A percentile compares a stretch with the other conserved stretches of the same genome.
phyloP scores from a whole-genome alignment of 2,329 filamentous ascomycete species.

The Xylariales sp. region DNA sequence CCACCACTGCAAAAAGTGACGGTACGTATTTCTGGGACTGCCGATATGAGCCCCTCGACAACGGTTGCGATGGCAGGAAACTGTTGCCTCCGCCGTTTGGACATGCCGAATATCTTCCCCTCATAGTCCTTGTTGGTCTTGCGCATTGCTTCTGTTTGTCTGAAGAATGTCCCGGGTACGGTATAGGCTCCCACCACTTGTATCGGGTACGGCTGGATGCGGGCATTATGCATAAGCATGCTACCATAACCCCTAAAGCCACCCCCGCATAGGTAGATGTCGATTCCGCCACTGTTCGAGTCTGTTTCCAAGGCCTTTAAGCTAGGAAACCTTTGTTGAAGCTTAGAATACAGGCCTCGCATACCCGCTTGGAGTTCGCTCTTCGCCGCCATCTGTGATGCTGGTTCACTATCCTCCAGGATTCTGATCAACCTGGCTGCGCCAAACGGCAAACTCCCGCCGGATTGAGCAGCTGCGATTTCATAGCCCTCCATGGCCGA shows the following conservation, averaged over 20 bases:
- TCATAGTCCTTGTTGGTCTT: conserved; percentile 43
- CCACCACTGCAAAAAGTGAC: conserved; percentile 86
- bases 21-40: conserved; percentile 64
- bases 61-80: conserved; percentile 80
- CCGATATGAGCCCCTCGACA: conserved; percentile 66
- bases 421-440: conserved; percentile 53
- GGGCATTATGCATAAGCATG: conserved; percentile 75
- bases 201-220: conserved; percentile 74
- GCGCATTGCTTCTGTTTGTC: conserved; percentile 46
- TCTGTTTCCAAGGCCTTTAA: conserved; percentile 42
- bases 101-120: conserved; percentile 69
- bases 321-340: conserved; percentile 43
- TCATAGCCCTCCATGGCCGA: conserved; percentile 43
- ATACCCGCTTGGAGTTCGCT: conserved; percentile 55
- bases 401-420: conserved; percentile 35
- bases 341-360: conserved; percentile 51
- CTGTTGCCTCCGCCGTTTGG: conserved; percentile 71
- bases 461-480: conserved; percentile 46
- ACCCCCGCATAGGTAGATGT: conserved; percentile 82
- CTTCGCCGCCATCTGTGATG: conserved; percentile 41
- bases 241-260: conserved; percentile 90
- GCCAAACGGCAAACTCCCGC: conserved; percentile 57
- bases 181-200: conserved; percentile 76
- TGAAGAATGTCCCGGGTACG: conserved; percentile 58
- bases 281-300: conserved; percentile 42